Evolutionary conservation across 306 rosid genomes (phyloP).

Genomic region (Cicer cuneatum): DNA sequence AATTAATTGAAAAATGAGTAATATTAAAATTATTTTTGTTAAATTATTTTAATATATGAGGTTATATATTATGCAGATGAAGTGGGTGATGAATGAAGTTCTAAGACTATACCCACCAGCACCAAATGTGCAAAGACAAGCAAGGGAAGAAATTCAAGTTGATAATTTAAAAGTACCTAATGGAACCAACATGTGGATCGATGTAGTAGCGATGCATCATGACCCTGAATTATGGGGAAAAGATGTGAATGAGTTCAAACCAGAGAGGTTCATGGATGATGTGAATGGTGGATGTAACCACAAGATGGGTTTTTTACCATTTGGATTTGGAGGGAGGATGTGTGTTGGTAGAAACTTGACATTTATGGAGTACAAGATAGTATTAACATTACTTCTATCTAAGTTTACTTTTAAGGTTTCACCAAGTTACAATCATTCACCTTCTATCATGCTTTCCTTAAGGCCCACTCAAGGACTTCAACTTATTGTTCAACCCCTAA

Average conservation of each 20-base stretch:
- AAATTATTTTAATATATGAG: neutral
- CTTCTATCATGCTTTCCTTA: slow-evolving; percentile 70
- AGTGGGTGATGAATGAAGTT: slow-evolving; percentile 90
- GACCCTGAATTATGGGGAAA: slow-evolving; percentile 77
- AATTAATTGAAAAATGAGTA: slow-evolving; percentile 1
- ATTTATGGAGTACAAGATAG: slow-evolving; percentile 85
- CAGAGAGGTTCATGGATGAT: slow-evolving; percentile 59
- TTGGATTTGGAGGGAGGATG: slow-evolving; percentile 97
- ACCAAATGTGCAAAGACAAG: slow-evolving; percentile 93
- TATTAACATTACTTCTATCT: slow-evolving; percentile 66
- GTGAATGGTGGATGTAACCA: slow-evolving; percentile 77
- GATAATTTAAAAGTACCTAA: slow-evolving; percentile 59
- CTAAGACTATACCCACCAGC: slow-evolving; percentile 86
- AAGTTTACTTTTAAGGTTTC: slow-evolving; percentile 67
- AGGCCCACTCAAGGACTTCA: slow-evolving; percentile 64
- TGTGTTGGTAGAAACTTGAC: slow-evolving; percentile 88
- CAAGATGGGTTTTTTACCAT: slow-evolving; percentile 89
- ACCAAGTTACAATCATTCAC: slow-evolving; percentile 73
- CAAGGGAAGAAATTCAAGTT: slow-evolving; percentile 69
- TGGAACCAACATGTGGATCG: slow-evolving; percentile 94
- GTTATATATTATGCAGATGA: slow-evolving; percentile 67
- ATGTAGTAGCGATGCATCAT: slow-evolving; percentile 86
- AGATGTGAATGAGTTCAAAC: slow-evolving; percentile 76
- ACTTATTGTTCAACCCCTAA: slow-evolving; percentile 52
- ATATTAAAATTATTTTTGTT: neutral